A percentile compares a stretch with the other conserved stretches of the same genome.
These are phyloP conservation scores for Nakataea oryzae DNA, from an alignment of 2,329 filamentous ascomycete species.

Conservation along the genomic window DNA sequence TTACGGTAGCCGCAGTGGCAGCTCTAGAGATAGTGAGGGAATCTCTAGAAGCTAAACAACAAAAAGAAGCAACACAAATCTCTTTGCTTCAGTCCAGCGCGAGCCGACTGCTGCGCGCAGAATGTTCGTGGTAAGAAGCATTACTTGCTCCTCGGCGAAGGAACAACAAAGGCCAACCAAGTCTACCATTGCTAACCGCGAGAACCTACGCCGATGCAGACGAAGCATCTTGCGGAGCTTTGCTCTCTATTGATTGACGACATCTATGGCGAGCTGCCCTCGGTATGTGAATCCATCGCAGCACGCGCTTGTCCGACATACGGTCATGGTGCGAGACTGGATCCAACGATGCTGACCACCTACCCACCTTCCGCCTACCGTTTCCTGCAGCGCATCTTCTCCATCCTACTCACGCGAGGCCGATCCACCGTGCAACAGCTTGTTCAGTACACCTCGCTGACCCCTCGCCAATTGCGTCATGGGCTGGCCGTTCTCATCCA, in stretches of 20 bases:
- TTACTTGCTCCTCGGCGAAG: not conserved
- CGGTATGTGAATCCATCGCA: constrained; percentile 47
- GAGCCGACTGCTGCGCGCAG: not conserved
- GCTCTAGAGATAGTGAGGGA: constrained; percentile 72
- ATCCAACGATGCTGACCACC: not conserved
- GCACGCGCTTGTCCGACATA: not conserved
- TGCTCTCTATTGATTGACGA: constrained; percentile 84
- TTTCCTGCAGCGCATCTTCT: constrained; percentile 64
- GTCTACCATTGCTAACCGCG: constrained; percentile 13
- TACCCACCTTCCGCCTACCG: constrained; percentile 8
- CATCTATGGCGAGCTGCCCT: constrained; percentile 81
- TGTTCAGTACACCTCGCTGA: constrained; percentile 60
- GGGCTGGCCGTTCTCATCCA: constrained; percentile 79
- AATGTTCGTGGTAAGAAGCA: constrained; percentile 23
- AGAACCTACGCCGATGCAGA: constrained; percentile 26
- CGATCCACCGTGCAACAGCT: constrained; percentile 63
- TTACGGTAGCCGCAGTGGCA: constrained; percentile 57
- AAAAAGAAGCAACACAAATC: not conserved
- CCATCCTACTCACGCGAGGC: constrained; percentile 66
- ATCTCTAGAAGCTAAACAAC: constrained; percentile 59
- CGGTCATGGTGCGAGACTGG: not conserved
- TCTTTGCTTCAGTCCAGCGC: constrained; percentile 5
- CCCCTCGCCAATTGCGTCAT: constrained; percentile 65
- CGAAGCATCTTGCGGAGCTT: constrained; percentile 73
- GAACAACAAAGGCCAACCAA: not conserved